Base-by-base conservation (phyloP, 1,284 basidiomycete species). In the Cerrena zonata region DNA sequence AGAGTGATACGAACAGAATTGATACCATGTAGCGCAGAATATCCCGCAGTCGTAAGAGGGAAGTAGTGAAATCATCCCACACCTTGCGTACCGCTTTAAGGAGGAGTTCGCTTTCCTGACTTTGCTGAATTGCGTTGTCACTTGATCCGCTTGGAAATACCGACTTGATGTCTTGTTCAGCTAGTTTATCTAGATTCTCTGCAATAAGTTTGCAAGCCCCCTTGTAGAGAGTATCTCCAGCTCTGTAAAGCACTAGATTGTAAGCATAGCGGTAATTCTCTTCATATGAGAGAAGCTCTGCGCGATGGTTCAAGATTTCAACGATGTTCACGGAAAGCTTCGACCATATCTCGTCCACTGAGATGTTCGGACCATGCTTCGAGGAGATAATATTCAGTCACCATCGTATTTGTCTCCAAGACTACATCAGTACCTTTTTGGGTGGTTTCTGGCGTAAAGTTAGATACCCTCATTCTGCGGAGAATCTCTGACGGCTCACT, bases 241-340 rank as follows among this genome's bases (percentile, higher is more conserved):
- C 80, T 67, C 89, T 92, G 65, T 86, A 80, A 11, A 95, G 77
- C 2, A 95, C 93, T 80, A 98, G 86, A 66, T 94, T 94, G 69
- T 96, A 96, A 19, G 87, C 92, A 65, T 90, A 93, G 40, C 94
- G 81, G 65, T 96, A 94, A 62, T 95, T 94, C 71, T 97, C 95
- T 69, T 99, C 96, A 63, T 94, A 99, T 13, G 92, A 96, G 25
- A 99, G 82, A 62, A 86, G 88, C 50, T 84, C 84, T 5, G 93
- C 92, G 69, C 96, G 91, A 71, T 96, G 92, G 60, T 92, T 89
- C 68, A 96, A 92, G 51, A 99, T 99, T 74, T 97, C 91, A 52
- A 83, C 79, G 59, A 99, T 94, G 58, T 97, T 97, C 50, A 76
- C 74, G 18, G 86, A 78, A 13, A 96, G 73, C 56, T 81, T 78